Conservation (phyloP, 768 basidiomycete species). For the Lactarius vividus region DNA sequence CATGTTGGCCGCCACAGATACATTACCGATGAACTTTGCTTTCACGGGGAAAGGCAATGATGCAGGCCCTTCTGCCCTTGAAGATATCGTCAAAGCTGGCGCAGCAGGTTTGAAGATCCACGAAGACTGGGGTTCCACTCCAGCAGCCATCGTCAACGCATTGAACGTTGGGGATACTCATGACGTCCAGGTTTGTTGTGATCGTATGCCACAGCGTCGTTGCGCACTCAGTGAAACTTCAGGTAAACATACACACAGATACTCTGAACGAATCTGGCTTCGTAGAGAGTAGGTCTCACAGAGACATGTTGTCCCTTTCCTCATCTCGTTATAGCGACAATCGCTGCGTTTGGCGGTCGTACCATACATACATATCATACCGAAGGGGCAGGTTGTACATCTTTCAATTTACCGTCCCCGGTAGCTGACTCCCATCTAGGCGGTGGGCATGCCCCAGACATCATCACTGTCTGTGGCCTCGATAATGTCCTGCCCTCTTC, state of each 20-base stretch:
- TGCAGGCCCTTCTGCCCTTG: constrained; percentile 65
- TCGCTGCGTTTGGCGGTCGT: constrained; percentile 82
- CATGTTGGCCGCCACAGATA: constrained; percentile 92
- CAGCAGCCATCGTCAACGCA: constrained; percentile 71
- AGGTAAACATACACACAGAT: constrained; percentile 95
- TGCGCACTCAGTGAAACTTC: neutral
- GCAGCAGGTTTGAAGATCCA: constrained; percentile 92
- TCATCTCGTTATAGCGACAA: constrained; percentile 58
- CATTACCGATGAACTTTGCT: constrained; percentile 85
- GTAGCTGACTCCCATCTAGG: constrained; percentile 41
- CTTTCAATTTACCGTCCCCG: neutral
- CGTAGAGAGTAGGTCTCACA: constrained; percentile 68
- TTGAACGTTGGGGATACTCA: constrained; percentile 84
- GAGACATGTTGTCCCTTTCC: neutral
- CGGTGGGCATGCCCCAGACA: constrained; percentile 96
- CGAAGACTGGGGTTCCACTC: constrained; percentile 96
- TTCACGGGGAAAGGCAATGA: constrained; percentile 99
- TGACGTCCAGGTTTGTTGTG: constrained; percentile 77
- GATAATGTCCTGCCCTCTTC: constrained; percentile 92
- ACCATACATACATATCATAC: constrained; percentile 98
- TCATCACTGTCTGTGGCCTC: constrained; percentile 92
- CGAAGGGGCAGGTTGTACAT: constrained; percentile 79
- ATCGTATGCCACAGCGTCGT: neutral
- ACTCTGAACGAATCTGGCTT: constrained; percentile 97
- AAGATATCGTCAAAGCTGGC: constrained; percentile 80